phyloP scores from a whole-genome alignment of 192 early-diverging fungal genomes.

The Umbelopsis sp. region DNA sequence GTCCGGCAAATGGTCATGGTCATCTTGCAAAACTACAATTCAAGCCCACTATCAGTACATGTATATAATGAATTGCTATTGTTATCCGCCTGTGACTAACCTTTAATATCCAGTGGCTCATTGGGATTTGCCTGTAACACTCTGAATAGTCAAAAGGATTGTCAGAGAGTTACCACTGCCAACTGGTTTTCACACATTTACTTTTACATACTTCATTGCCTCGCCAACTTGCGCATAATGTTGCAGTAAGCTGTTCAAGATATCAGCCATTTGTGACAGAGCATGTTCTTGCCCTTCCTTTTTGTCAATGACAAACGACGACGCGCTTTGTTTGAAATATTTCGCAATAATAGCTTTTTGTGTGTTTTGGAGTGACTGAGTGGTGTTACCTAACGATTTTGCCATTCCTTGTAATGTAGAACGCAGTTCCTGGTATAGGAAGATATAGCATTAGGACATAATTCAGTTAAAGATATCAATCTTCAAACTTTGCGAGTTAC shows the following conservation, averaged over 20 bases:
- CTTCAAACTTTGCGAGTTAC: neutral
- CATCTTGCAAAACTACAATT: constrained; percentile 30
- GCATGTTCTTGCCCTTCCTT: constrained; percentile 48
- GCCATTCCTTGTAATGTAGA: constrained; percentile 20
- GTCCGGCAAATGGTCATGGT: constrained; percentile 34
- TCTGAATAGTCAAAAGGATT: constrained; percentile 1
- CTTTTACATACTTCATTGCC: constrained; percentile 42
- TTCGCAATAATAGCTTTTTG: constrained; percentile 31
- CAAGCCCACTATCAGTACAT: neutral
- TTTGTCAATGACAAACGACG: constrained; percentile 46
- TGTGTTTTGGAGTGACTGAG: constrained; percentile 8
- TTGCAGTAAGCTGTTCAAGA: constrained; percentile 47
- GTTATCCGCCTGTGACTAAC: neutral
- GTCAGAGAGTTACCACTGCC: neutral
- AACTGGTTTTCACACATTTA: neutral
- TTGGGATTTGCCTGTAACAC: constrained; percentile 29
- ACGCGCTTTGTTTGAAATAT: constrained; percentile 42
- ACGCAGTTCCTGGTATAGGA: constrained; percentile 11
- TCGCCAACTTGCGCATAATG: constrained; percentile 55
- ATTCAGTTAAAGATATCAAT: neutral
- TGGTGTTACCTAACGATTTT: constrained; percentile 23
- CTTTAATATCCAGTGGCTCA: constrained; percentile 32
- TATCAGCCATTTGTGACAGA: constrained; percentile 51
- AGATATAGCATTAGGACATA: neutral
- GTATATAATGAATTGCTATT: too few species aligned